A percentile compares a stretch with the other conserved stretches of the same genome.
Evolutionary conservation across 345 rosid genomes (phyloP).

Genomic region (Salix dunnii): DNA sequence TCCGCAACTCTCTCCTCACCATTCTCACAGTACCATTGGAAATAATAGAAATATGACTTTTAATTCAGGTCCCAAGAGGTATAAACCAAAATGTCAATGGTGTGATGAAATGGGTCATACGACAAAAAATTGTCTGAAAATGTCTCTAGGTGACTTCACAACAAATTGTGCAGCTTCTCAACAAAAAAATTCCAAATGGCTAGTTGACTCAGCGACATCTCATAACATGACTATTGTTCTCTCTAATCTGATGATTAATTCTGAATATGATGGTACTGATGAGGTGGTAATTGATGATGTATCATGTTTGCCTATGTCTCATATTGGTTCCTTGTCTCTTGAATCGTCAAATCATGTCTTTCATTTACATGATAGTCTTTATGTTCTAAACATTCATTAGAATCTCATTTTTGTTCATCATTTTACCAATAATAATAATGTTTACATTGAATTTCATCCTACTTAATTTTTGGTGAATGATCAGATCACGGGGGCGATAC

Average conservation of each 20-base stretch:
- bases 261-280: neutral
- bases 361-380: neutral
- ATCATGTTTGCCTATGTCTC: neutral
- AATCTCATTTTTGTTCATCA: neutral
- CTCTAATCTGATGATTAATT: too few relatives aligned
- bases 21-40: accelerated
- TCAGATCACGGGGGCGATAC: too few relatives aligned
- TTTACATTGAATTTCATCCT: neutral
- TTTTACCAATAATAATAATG: neutral
- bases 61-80: too few relatives aligned
- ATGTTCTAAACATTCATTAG: neutral
- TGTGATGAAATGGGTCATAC: neutral
- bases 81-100: neutral
- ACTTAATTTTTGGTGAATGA: neutral
- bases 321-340: neutral
- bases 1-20: neutral
- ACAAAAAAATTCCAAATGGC: too few relatives aligned
- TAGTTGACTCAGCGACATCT: too few relatives aligned
- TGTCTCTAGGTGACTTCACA: too few relatives aligned
- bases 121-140: too few relatives aligned
- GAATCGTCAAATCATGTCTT: neutral
- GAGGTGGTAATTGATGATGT: neutral
- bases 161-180: too few relatives aligned
- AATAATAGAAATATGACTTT: too few relatives aligned
- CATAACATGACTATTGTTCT: too few relatives aligned